A percentile compares a stretch with the other conserved stretches of the same genome.
phyloP scores from a whole-genome alignment of 2,329 filamentous ascomycete genomes.

The Paramyrothecium sp. region DNA sequence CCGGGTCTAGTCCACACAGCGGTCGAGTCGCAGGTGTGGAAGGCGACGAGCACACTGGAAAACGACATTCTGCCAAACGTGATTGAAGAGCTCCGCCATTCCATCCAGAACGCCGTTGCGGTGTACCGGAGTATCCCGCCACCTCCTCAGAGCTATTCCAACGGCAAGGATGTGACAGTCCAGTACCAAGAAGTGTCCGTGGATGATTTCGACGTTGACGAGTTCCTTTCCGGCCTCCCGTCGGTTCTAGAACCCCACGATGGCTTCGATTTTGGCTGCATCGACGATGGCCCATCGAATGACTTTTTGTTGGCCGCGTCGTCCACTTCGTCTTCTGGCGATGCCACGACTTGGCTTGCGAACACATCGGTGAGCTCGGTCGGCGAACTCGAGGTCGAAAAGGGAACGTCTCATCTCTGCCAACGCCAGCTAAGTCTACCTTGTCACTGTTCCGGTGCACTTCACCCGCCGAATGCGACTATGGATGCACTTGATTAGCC shows the following conservation, averaged over 20 bases:
- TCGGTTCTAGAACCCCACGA: neutral
- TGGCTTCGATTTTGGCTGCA: neutral
- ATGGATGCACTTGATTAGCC: too few relatives aligned
- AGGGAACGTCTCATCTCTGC: too few relatives aligned
- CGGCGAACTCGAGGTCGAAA: neutral
- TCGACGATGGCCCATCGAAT: neutral
- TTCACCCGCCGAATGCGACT: too few relatives aligned
- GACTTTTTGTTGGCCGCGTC: neutral
- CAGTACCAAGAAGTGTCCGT: too few relatives aligned
- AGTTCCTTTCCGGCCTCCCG: neutral
- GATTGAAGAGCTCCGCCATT: too few relatives aligned
- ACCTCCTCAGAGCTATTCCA: too few relatives aligned
- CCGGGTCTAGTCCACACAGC: neutral
- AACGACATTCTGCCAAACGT: neutral
- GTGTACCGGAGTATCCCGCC: too few relatives aligned
- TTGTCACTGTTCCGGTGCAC: too few relatives aligned
- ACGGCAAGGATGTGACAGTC: too few relatives aligned
- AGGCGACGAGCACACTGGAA: neutral
- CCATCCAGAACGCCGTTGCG: too few relatives aligned
- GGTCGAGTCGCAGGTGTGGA: neutral
- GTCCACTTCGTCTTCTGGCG: neutral
- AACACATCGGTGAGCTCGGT: neutral
- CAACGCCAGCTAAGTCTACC: too few relatives aligned
- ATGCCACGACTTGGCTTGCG: neutral
- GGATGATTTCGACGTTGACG: too few relatives aligned